These are phyloP conservation scores for Moniliella sp. DNA, from an alignment of 1,284 basidiomycete species.

Conservation along the genomic window DNA sequence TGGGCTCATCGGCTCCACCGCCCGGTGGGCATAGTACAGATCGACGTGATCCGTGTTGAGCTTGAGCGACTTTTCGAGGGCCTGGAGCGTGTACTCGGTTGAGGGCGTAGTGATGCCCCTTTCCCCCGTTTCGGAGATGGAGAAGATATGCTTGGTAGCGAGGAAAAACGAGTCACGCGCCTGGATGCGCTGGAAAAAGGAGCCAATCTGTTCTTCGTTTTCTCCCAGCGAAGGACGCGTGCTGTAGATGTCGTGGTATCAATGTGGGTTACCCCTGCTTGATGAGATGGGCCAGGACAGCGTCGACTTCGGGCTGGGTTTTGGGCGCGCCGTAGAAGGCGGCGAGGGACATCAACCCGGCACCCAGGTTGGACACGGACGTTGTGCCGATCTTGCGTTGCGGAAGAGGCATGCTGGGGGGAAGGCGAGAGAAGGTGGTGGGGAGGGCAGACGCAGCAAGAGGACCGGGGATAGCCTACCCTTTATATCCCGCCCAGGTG, in stretches of 20 bases:
- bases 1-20: conserved; percentile 44
- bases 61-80: conserved; percentile 27
- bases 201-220: conserved; percentile 34
- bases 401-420: too few species aligned
- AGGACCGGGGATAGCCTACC: too few species aligned
- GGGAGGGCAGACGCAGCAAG: too few species aligned
- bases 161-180: conserved; percentile 34
- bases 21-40: conserved; percentile 36
- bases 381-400: too few species aligned
- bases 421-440: too few species aligned
- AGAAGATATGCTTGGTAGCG: conserved; percentile 34
- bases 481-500: too few species aligned
- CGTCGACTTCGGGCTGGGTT: conserved; percentile 5
- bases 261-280: too few species aligned
- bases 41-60: conserved; percentile 33
- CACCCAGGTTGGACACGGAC: too few species aligned
- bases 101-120: conserved; percentile 6
- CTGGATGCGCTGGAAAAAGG: conserved; percentile 25
- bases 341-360: conserved; percentile 9
- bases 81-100: conserved; percentile 26
- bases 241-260: conserved; percentile 19
- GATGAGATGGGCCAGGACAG: conserved; percentile 6
- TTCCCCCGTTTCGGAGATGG: conserved; percentile 7
- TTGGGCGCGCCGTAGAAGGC: conserved; percentile 13
- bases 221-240: conserved; percentile 17